Evolutionary conservation across 306 rosid genomes (phyloP).

Genomic region (Acacia confusa): DNA sequence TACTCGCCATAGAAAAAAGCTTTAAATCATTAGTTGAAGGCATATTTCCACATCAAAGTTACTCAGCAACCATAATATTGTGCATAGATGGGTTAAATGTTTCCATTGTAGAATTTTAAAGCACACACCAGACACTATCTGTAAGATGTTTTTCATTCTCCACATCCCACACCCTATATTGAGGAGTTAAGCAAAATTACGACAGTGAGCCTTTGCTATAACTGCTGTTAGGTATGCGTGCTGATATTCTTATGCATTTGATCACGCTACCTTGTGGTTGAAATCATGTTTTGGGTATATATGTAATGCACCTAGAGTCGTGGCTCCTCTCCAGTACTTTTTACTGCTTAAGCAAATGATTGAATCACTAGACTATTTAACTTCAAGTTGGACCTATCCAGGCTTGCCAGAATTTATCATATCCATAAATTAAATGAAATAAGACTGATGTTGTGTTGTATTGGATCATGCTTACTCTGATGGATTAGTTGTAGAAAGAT

Average conservation of each 20-base stretch:
- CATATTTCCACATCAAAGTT: constrained; percentile 2
- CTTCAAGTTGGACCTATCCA: background rate
- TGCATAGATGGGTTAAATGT: background rate
- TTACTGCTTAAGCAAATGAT: constrained; percentile 16
- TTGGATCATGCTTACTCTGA: too few species aligned
- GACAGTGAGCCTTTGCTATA: background rate
- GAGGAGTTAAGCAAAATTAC: constrained; percentile 18
- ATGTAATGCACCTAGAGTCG: background rate
- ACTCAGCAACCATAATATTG: constrained; percentile 16
- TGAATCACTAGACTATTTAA: background rate
- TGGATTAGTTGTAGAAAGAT: too few species aligned
- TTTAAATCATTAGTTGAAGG: background rate
- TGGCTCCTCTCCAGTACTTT: constrained; percentile 4
- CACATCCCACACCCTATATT: background rate
- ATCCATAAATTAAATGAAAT: constrained; percentile 21
- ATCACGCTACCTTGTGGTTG: background rate
- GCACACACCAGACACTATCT: background rate
- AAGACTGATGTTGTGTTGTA: background rate
- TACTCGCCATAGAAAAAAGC: background rate
- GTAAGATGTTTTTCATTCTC: background rate
- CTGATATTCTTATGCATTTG: constrained; percentile 8
- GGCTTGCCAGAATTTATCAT: constrained; percentile 20
- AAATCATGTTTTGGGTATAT: background rate
- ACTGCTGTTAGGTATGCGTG: background rate
- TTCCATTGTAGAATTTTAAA: constrained; percentile 8